Percentiles rank a stretch among this genome's conserved stretches.
Evolutionary conservation across 495 filamentous ascomycete genomes (phyloP).

Genomic region (Aspergillus leporis): DNA sequence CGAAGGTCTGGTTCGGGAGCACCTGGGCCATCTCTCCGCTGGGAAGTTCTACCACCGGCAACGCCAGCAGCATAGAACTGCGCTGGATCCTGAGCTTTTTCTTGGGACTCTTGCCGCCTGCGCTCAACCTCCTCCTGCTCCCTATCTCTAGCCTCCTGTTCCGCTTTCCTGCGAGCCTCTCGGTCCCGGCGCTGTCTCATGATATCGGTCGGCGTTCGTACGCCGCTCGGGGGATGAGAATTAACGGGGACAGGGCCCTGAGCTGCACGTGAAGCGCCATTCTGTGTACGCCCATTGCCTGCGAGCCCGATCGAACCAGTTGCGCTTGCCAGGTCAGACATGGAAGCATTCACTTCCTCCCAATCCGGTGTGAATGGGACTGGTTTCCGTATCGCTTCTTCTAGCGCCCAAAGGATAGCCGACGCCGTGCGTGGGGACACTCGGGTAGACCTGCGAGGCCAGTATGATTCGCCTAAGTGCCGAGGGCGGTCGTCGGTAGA

Average conservation of each 20-base stretch:
- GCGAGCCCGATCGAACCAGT: slow-evolving; percentile 39
- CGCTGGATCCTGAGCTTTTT: slow-evolving; percentile 34
- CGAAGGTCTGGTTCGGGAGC: slow-evolving; percentile 23
- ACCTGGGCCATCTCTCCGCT: slow-evolving; percentile 39
- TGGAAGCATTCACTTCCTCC: slow-evolving; percentile 88
- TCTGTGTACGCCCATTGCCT: slow-evolving; percentile 47
- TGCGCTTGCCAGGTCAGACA: slow-evolving; percentile 78
- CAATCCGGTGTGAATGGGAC: slow-evolving; percentile 81
- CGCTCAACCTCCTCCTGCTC: slow-evolving; percentile 56
- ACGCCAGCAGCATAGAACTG: slow-evolving; percentile 58
- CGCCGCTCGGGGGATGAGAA: slow-evolving; percentile 42
- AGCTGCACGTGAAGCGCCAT: slow-evolving; percentile 48
- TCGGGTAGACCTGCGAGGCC: slow-evolving; percentile 54
- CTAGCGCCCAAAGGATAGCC: slow-evolving; percentile 87
- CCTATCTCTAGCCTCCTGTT: slow-evolving; percentile 50
- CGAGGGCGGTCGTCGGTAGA: slow-evolving; percentile 37
- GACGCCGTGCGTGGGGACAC: slow-evolving; percentile 67
- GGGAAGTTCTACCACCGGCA: slow-evolving; percentile 49
- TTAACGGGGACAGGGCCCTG: slow-evolving; percentile 50
- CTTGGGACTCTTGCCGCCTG: slow-evolving; percentile 55
- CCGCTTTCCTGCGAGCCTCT: slow-evolving; percentile 65
- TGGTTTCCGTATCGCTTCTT: slow-evolving; percentile 85
- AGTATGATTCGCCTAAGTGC: slow-evolving; percentile 44
- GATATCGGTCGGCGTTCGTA: slow-evolving; percentile 65
- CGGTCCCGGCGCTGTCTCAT: slow-evolving; percentile 71